Evolutionary conservation across 2,329 filamentous ascomycete genomes (phyloP).

Genomic region (Teratosphaeria viscida): DNA sequence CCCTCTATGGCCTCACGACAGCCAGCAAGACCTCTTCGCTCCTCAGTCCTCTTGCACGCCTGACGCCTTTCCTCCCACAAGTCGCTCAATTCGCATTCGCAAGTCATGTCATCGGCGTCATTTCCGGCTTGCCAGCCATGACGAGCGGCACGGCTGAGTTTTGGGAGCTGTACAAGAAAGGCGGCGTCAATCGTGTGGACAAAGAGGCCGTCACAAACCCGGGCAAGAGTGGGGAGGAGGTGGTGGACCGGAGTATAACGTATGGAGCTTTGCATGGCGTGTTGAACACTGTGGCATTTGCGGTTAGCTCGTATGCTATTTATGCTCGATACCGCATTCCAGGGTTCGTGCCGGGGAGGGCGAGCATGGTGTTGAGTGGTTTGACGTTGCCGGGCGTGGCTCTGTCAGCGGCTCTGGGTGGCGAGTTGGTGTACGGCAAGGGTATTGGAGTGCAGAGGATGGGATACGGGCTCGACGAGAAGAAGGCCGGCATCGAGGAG

Average conservation of each 20-base stretch:
- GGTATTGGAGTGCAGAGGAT: slow-evolving; percentile 3
- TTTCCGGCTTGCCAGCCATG: slow-evolving; percentile 1
- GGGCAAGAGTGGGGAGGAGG: slow-evolving; percentile 1
- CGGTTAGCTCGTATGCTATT: slow-evolving; percentile 1
- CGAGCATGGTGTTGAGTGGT: slow-evolving; percentile 1
- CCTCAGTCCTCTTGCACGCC: neutral
- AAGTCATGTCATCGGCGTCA: slow-evolving; percentile 1
- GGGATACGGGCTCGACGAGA: slow-evolving; percentile 1
- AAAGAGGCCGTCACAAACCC: slow-evolving; percentile 1
- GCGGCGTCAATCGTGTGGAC: neutral
- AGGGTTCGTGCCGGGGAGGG: neutral
- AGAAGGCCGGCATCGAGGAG: neutral
- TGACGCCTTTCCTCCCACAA: slow-evolving; percentile 1
- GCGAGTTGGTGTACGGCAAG: slow-evolving; percentile 2
- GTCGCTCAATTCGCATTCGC: slow-evolving; percentile 1
- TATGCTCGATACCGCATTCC: neutral
- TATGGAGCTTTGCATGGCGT: slow-evolving; percentile 2
- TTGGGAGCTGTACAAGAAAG: slow-evolving; percentile 1
- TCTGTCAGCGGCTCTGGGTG: slow-evolving; percentile 1
- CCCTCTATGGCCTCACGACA: slow-evolving; percentile 2
- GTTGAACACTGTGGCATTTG: slow-evolving; percentile 1
- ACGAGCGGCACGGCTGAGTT: slow-evolving; percentile 1
- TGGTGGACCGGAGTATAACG: neutral
- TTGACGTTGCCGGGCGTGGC: slow-evolving; percentile 3
- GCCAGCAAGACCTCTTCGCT: neutral